Conservation (phyloP, 768 basidiomycete genomes). For the Leucosporidium creatinivorum region DNA sequence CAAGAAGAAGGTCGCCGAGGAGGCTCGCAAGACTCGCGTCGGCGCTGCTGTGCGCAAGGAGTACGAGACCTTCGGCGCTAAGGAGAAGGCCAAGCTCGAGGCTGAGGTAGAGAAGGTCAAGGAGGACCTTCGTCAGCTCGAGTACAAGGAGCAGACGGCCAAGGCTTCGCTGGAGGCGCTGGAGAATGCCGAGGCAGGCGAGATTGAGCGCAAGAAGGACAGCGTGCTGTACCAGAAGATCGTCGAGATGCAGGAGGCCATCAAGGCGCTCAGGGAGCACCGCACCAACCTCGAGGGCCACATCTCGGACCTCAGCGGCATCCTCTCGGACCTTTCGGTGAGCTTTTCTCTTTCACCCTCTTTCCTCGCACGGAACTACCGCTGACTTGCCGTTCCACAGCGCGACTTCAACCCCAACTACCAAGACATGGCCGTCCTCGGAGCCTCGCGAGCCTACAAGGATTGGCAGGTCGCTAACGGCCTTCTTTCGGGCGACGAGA, state of each 20-base stretch:
- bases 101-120: constrained; percentile 51
- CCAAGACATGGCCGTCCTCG: constrained; percentile 97
- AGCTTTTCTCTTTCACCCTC: background rate
- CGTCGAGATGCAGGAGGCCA: constrained; percentile 61
- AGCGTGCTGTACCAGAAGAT: constrained; percentile 73
- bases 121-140: constrained; percentile 49
- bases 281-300: constrained; percentile 65
- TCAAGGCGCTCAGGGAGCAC: constrained; percentile 68
- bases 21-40: constrained; percentile 73
- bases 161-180: constrained; percentile 72
- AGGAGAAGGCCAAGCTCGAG: constrained; percentile 80
- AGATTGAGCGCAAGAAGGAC: constrained; percentile 71
- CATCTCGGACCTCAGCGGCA: constrained; percentile 69
- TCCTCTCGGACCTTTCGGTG: constrained; percentile 59
- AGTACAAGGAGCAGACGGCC: constrained; percentile 49
- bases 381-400: constrained; percentile 40
- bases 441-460: constrained; percentile 92
- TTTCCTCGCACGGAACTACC: too few species aligned
- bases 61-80: constrained; percentile 78
- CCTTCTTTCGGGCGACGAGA: constrained; percentile 44
- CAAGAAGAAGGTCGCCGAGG: constrained; percentile 61
- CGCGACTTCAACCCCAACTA: constrained; percentile 95
- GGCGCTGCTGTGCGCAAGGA: constrained; percentile 84
- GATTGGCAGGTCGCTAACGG: constrained; percentile 47
- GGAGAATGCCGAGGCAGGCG: constrained; percentile 69